A percentile compares a stretch with the other conserved stretches of the same genome.
These are phyloP conservation scores for Glycine tomentella DNA, from an alignment of 306 rosid species.

Conservation along the genomic window DNA sequence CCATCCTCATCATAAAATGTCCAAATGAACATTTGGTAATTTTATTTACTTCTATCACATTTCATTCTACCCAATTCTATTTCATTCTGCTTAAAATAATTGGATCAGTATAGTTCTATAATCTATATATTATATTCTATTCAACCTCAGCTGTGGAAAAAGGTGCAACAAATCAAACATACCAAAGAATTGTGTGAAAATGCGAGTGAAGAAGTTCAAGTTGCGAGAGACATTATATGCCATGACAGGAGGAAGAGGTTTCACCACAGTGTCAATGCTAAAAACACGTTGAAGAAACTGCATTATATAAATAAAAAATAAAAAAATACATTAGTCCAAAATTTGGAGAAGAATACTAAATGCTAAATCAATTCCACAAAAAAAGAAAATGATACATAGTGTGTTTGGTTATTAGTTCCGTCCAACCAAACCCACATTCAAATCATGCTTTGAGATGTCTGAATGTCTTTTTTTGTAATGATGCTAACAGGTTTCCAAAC, in stretches of 20 bases:
- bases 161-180: conserved; percentile 47
- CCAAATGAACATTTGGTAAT: background rate
- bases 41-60: background rate
- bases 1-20: background rate
- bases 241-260: conserved; percentile 93
- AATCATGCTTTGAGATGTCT: background rate
- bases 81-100: conserved; percentile 4
- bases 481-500: background rate
- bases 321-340: conserved; percentile 8
- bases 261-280: conserved; percentile 88
- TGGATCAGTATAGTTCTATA: conserved; percentile 31
- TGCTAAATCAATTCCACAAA: background rate
- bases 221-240: conserved; percentile 87
- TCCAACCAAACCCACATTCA: background rate
- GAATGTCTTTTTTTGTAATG: background rate
- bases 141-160: conserved; percentile 24
- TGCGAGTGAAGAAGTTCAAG: conserved; percentile 94
- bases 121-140: conserved; percentile 22
- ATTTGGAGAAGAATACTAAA: conserved; percentile 17
- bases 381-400: background rate
- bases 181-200: conserved; percentile 97
- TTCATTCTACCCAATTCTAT: background rate
- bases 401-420: background rate
- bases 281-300: conserved; percentile 96
- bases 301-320: conserved; percentile 45